phyloP scores from a whole-genome alignment of 306 rosid species.

The Fragaria ananassa region DNA sequence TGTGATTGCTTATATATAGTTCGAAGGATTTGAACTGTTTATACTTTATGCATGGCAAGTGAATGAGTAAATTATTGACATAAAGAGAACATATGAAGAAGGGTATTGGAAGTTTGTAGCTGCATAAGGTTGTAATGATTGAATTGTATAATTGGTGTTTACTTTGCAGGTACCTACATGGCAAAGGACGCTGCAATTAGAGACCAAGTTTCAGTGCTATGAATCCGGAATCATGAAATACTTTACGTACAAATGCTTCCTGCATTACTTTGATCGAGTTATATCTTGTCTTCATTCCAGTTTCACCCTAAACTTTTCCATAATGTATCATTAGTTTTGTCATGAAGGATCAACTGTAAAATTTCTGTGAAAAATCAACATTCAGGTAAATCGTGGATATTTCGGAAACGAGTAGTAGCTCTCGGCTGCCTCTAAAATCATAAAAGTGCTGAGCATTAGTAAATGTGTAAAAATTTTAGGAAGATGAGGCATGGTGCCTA shows the following conservation, averaged over 20 bases:
- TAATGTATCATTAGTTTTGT: too few relatives aligned
- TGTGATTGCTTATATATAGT: neutral
- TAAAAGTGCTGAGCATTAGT: neutral
- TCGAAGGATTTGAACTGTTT: neutral
- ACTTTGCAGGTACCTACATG: slow-evolving; percentile 74
- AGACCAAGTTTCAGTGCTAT: slow-evolving; percentile 72
- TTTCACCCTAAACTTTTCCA: too few relatives aligned
- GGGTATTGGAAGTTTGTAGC: neutral
- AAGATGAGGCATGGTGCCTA: neutral
- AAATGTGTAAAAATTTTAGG: neutral
- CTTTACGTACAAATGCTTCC: slow-evolving; percentile 14
- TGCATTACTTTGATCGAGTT: too few relatives aligned
- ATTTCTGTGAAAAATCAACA: neutral
- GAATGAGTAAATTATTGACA: neutral
- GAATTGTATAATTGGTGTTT: neutral
- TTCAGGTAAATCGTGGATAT: neutral
- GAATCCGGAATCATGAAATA: slow-evolving; percentile 96
- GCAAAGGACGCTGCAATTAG: slow-evolving; percentile 63
- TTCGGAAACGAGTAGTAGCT: neutral
- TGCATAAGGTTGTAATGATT: neutral
- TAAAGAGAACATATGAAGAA: neutral
- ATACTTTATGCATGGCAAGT: neutral
- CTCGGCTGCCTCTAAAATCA: neutral
- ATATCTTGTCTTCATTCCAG: too few relatives aligned
- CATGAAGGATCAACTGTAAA: too few relatives aligned